A percentile compares a stretch with the other conserved stretches of the same genome.
These are phyloP conservation scores for Atkinsonella hypoxylon DNA, from an alignment of 2,329 filamentous ascomycete species.

Conservation along the genomic window DNA sequence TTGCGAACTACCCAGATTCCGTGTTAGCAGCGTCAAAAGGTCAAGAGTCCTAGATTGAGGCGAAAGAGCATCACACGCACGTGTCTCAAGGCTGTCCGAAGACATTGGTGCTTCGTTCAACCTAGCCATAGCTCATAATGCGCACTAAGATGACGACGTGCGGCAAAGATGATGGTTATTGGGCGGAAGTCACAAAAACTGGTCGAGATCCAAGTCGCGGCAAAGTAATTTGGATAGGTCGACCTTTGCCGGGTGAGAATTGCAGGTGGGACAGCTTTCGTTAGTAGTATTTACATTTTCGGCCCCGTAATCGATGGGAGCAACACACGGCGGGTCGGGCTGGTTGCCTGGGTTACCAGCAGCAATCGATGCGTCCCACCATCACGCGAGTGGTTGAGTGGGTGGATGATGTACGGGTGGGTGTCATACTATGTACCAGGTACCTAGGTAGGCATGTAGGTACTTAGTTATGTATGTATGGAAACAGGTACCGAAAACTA, in stretches of 20 bases:
- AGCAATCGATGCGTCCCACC: neutral
- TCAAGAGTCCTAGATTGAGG: neutral
- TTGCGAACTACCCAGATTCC: conserved; percentile 50
- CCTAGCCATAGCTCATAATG: conserved; percentile 56
- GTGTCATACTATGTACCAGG: too few species aligned
- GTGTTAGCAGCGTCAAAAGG: neutral
- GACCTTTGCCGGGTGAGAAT: conserved; percentile 3
- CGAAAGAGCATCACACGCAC: conserved; percentile 34
- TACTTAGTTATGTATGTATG: too few species aligned
- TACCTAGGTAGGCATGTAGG: too few species aligned
- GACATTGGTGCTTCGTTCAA: conserved; percentile 63
- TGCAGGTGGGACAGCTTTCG: conserved; percentile 9
- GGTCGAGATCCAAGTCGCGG: neutral
- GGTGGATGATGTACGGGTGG: conserved; percentile 9
- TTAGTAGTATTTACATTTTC: conserved; percentile 22
- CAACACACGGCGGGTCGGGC: conserved; percentile 7
- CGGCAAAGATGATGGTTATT: neutral
- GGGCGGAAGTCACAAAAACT: neutral
- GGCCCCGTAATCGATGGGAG: conserved; percentile 15
- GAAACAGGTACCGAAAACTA: too few species aligned
- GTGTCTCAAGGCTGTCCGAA: conserved; percentile 57
- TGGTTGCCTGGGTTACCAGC: conserved; percentile 20
- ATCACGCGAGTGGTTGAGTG: too few species aligned
- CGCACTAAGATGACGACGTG: conserved; percentile 8
- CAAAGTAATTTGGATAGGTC: conserved; percentile 3